phyloP scores from a whole-genome alignment of 306 rosid species.

The Citrullus mucosospermus region DNA sequence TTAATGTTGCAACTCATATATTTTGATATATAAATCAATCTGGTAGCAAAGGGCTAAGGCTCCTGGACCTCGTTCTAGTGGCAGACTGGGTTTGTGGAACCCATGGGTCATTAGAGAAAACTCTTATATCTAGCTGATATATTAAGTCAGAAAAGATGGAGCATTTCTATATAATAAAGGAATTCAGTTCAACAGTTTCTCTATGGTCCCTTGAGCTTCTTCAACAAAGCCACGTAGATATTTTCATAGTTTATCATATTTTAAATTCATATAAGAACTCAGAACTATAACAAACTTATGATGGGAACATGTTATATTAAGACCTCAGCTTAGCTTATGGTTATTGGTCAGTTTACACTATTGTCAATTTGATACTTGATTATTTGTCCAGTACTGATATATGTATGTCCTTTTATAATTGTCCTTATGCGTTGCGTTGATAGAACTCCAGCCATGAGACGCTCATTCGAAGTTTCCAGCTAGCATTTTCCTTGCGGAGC shows the following conservation, averaged over 20 bases:
- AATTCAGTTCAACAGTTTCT: not conserved
- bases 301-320: not conserved
- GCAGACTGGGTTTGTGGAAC: not conserved
- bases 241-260: not conserved
- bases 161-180: not conserved
- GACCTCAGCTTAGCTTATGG: not conserved
- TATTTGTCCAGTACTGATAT: not conserved
- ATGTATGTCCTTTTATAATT: not conserved
- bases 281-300: not conserved
- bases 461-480: conserved; percentile 64
- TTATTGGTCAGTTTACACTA: not conserved
- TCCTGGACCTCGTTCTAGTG: not conserved
- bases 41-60: not conserved
- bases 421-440: not conserved
- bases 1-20: not conserved
- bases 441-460: conserved; percentile 56
- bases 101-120: not conserved
- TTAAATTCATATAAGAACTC: not conserved
- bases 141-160: not conserved
- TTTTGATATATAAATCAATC: not conserved
- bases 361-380: not conserved
- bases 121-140: not conserved
- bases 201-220: not conserved
- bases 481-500: conserved; percentile 69
- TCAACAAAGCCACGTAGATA: not conserved